Evolutionary conservation across 352 stramenopile species (phyloP), one percentile per base, ranked within the genome.

Genomic region (Nothophytophthora sp.): DNA sequence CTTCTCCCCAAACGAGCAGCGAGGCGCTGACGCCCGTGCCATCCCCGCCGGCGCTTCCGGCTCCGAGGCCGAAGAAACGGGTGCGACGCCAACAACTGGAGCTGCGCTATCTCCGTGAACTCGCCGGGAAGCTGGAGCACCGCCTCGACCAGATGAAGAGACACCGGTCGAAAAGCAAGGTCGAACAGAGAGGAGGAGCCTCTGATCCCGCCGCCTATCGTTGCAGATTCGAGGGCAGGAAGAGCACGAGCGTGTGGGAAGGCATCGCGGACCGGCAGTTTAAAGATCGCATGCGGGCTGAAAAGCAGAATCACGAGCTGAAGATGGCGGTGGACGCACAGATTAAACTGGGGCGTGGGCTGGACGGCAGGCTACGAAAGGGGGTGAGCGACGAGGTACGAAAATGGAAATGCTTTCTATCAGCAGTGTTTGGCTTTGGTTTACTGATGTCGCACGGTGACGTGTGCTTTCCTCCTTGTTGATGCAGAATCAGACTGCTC

Each of bases 281-380:
- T 25, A 63, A 58, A 16, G 61, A 70, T 28, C 50, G 61, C 13
- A 23, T 25, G 11, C 61, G 56, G 9, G 51, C 30, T 4, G 61
- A 67, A 45, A 64, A 56, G 30, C 28, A 66, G 49, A 76, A 73
- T 43, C 36, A 70, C 19, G 49, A 63, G 37, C 65, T 80, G 18
- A 67, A 68, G 22, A n/a, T 47, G 15, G 16, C 60, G 40, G 35
- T 80, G 1, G 43, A 18, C 5, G 45, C 28, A 22, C 57, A 66
- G 33, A 51, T 13, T 8, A 57, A 7, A 15, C 46, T 32, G 13
- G 38, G 32, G 0, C 43, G 49, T 25, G 37, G 15, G 10, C 37
- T 62, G 13, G 43, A 61, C 18, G 20, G 9, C 16, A 57, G n/a
- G 49, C 29, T 27, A 1, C 43, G 57, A n/a, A 61, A 48, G 25